Base-by-base conservation (phyloP, 2,329 filamentous ascomycete genomes). In the Claviceps sp. region DNA sequence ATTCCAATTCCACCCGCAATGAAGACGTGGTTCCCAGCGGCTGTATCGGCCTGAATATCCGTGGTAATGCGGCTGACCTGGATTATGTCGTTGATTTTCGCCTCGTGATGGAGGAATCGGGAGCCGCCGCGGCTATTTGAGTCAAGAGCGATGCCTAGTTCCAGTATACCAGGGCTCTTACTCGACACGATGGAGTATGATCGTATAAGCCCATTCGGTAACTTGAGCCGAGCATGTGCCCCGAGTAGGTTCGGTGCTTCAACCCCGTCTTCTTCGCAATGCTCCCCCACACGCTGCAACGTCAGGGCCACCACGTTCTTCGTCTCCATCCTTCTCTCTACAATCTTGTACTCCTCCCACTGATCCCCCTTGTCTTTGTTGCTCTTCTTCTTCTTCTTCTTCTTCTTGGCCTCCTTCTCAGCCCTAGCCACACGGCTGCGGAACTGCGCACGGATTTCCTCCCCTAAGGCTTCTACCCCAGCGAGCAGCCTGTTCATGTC, bases 1-100 rank as follows among this genome's bases (percentile, higher is more conserved):
- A 85, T 76, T 0, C 82, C 82, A 34, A 85, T 79, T 0, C 82
- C 82, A 9, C 78, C 82, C 0, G 73, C 79, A 34, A 86, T 75
- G 58, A 84, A 78, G 40, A 85, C 68, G 55, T 84, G 80, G 48
- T 76, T 70, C 55, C 76, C 78, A 7, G 77, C 77, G 1, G 71
- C 65, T 2, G 53, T 60, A 0, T 66, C 68, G 2, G 72, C 62
- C 1, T 71, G 70, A 23, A 81, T 70, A 43, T 71, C 75, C 0
- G 65, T 60, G 0, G 73, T 78, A 34, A 82, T 71, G 36, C 70
- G 69, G 2, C 75, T 71, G 1, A 78, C 71, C 8, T 72, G 68
- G 7, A 85, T 56, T 2, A 68, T 56, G 52, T 79, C 73, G 0
- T 77, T 78, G 0, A 71, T 64, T 0, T 69, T 60, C 1, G 72